A percentile compares a stretch with the other conserved stretches of the same genome.
These are phyloP conservation scores for Galerina sulciceps DNA, from an alignment of 768 basidiomycete genomes.

Conservation along the genomic window DNA sequence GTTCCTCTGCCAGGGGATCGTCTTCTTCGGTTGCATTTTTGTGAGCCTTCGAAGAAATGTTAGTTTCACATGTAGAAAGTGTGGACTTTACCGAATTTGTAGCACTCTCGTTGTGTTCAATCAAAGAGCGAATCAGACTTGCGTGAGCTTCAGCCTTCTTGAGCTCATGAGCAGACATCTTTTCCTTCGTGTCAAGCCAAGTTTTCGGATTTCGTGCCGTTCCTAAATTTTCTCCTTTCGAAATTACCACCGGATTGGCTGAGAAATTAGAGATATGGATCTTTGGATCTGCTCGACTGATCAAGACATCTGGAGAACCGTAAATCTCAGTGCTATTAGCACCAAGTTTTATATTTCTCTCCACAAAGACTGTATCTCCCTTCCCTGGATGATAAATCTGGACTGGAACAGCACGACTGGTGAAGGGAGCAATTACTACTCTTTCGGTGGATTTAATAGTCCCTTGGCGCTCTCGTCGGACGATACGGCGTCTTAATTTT, in stretches of 20 bases:
- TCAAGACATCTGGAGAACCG: slow-evolving; percentile 19
- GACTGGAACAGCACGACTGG: slow-evolving; percentile 12
- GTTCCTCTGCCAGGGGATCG: slow-evolving; percentile 17
- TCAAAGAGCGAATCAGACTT: not conserved
- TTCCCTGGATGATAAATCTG: not conserved
- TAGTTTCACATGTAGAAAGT: no score
- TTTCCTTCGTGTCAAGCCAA: slow-evolving; percentile 16
- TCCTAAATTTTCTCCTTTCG: slow-evolving; percentile 17
- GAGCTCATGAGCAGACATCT: not conserved
- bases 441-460: not conserved
- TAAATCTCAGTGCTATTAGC: slow-evolving; percentile 10
- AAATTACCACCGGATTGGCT: slow-evolving; percentile 5
- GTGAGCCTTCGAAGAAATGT: not conserved
- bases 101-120: not conserved
- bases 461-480: slow-evolving; percentile 4
- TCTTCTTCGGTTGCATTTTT: slow-evolving; percentile 3
- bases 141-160: not conserved
- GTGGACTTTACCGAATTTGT: not conserved
- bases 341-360: slow-evolving; percentile 2
- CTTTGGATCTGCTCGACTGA: not conserved
- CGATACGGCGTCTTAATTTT: not conserved
- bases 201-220: slow-evolving; percentile 7
- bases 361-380: slow-evolving; percentile 10
- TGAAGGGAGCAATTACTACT: slow-evolving; percentile 16
- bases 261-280: slow-evolving; percentile 13